Conservation (phyloP, 2,329 filamentous ascomycete genomes). For the Arthrobotrys conoides region DNA sequence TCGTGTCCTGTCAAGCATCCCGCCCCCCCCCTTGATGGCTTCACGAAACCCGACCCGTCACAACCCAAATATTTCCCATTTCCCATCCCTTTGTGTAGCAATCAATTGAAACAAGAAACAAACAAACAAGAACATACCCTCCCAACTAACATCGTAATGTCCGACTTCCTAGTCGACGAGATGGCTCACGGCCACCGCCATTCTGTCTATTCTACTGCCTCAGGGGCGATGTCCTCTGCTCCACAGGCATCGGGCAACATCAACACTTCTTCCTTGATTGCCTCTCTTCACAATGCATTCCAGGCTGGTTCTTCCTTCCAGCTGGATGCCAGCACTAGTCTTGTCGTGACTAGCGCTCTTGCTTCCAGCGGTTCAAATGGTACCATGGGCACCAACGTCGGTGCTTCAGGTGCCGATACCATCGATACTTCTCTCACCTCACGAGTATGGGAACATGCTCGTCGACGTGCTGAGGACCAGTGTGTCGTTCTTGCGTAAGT, state of each 20-base stretch:
- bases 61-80: not conserved
- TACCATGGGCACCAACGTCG: constrained; percentile 58
- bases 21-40: constrained; percentile 1
- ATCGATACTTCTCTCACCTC: constrained; percentile 83
- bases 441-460: constrained; percentile 95
- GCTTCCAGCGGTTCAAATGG: constrained; percentile 61
- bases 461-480: constrained; percentile 92
- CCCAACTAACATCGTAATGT: constrained; percentile 64
- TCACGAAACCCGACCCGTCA: not conserved
- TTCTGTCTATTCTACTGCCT: constrained; percentile 78
- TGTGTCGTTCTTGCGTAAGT: constrained; percentile 88
- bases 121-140: not conserved
- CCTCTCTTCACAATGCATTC: constrained; percentile 91
- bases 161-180: constrained; percentile 66
- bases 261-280: constrained; percentile 84
- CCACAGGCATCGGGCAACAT: constrained; percentile 75
- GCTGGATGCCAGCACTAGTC: constrained; percentile 88
- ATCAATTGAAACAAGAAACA: not conserved
- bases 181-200: constrained; percentile 73
- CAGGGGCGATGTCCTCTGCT: constrained; percentile 71
- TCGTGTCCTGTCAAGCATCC: not conserved
- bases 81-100: constrained; percentile 13
- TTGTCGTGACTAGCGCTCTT: constrained; percentile 82
- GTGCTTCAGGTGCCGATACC: constrained; percentile 74
- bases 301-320: constrained; percentile 84